Evolutionary conservation across 495 filamentous ascomycete genomes (phyloP), one percentile per base, ranked within the genome.

Genomic region (Neurospora sp.): DNA sequence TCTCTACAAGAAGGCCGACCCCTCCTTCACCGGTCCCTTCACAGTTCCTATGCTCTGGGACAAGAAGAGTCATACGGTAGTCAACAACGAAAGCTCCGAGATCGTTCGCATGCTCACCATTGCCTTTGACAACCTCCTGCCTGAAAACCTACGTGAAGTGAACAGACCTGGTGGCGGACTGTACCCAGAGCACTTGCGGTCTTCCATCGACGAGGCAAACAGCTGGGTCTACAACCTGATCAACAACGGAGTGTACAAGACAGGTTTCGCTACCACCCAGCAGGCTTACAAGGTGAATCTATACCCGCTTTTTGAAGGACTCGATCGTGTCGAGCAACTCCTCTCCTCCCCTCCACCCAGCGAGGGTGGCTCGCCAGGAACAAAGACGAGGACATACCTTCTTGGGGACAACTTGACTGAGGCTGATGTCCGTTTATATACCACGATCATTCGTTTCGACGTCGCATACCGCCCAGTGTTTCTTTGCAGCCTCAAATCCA

Each of bases 241-340:
- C 79, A 97, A 97, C 80, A 94, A 94, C 78, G 94, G 93, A 44
- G 92, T 96, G 40, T 96, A 96, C 84, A 82, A 83, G 73, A 76
- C 78, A 38, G 83, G 82, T 14, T 84, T 84, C 70, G 81, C 81
- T 27, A 76, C 72, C 9, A 88, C 86, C 2, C 90, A 94, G 83
- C 88, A 90, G 79, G 90, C 91, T 9, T 94, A 93, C 80, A 89
- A 91, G 69, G 84, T 85, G 59, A 87, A 88, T 73, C 86, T 94
- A 0, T 83, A 80, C 16, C 86, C 87, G 3, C 87, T 96, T 68
- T 96, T 96, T 83, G 77, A 79, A 68, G 88, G 89, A 1, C 88
- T 96, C 59, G 90, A 93, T 82, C 85, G 84, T 37, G 84, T 92
- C 74, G 93, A 96, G 77, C 75, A 76, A 1, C 87, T 92, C 75